Percentiles rank a stretch among this genome's conserved stretches.
Evolutionary conservation across 1,139 yeast genomes (phyloP).

Genomic region (Debaryomycetaceae sp.): DNA sequence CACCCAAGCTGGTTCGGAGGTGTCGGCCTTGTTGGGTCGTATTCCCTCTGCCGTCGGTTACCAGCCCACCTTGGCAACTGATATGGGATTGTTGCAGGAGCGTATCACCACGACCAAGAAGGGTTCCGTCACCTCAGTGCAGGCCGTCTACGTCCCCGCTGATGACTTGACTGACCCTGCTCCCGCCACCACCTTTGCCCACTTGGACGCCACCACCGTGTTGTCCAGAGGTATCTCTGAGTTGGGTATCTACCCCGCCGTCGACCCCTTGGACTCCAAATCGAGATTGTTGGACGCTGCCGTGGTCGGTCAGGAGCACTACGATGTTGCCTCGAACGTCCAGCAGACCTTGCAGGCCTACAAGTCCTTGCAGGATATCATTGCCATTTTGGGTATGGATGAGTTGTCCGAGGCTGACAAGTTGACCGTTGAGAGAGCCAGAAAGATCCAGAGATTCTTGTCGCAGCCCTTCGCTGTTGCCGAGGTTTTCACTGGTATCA

Average conservation of each 20-base stretch:
- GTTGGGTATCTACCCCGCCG: conserved; percentile 99
- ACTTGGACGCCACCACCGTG: conserved; percentile 99
- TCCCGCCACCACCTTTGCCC: conserved; percentile 99
- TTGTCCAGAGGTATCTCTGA: conserved; percentile 99
- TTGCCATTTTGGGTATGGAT: conserved; percentile 99
- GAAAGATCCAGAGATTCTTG: conserved; percentile 99
- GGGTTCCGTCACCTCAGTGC: conserved; percentile 99
- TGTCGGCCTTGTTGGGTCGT: conserved; percentile 99
- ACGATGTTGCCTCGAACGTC: conserved; percentile 88
- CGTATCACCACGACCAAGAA: conserved; percentile 99
- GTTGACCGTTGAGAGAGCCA: conserved; percentile 99
- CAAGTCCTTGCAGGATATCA: conserved; percentile 99
- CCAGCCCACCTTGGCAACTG: conserved; percentile 99
- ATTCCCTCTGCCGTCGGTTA: conserved; percentile 99
- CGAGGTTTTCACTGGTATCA: conserved; percentile 99
- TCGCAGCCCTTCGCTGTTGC: conserved; percentile 99
- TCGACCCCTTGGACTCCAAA: conserved; percentile 99
- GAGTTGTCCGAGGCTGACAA: conserved; percentile 98
- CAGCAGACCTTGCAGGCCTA: conserved; percentile 99
- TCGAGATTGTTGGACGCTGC: conserved; percentile 97
- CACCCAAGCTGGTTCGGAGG: conserved; percentile 99
- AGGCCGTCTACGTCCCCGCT: conserved; percentile 99
- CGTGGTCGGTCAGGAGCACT: conserved; percentile 98
- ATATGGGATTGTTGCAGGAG: conserved; percentile 99
- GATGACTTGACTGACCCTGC: conserved; percentile 99